phyloP scores from a whole-genome alignment of 2,329 filamentous ascomycete species.

The Cercospora nicotianae region DNA sequence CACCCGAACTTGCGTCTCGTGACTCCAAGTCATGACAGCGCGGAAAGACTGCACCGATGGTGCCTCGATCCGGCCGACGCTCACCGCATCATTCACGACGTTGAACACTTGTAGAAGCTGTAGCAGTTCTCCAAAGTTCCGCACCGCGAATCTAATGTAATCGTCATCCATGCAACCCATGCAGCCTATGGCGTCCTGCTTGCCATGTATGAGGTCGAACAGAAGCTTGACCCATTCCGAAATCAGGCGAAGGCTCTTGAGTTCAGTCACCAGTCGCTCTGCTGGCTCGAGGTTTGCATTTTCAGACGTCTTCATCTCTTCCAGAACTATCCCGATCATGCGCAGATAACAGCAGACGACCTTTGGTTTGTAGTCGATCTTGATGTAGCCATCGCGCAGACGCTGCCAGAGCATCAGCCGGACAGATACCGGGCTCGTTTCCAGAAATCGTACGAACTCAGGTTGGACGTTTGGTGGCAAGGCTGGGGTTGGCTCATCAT shows the following conservation, averaged over 20 bases:
- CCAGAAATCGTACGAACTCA: conserved; percentile 83
- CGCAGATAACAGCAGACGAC: conserved; percentile 83
- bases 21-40: conserved; percentile 52
- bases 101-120: conserved; percentile 77
- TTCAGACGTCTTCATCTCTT: conserved; percentile 63
- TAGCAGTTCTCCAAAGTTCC: conserved; percentile 68
- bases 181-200: conserved; percentile 75
- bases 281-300: conserved; percentile 58
- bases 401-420: conserved; percentile 87
- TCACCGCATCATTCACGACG: conserved; percentile 81
- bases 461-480: conserved; percentile 45
- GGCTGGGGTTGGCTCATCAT: background rate
- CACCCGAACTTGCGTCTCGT: conserved; percentile 81
- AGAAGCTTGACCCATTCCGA: conserved; percentile 74
- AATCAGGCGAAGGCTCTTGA: conserved; percentile 75
- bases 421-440: conserved; percentile 76
- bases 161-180: conserved; percentile 83
- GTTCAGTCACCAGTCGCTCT: conserved; percentile 67
- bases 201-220: conserved; percentile 64
- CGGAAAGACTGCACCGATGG: conserved; percentile 47
- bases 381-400: conserved; percentile 83
- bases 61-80: conserved; percentile 68
- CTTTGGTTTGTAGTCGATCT: conserved; percentile 82
- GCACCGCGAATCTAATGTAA: conserved; percentile 71
- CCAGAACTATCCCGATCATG: conserved; percentile 79